phyloP scores from a whole-genome alignment of 352 stramenopile genomes.

The Globisporangium splendens region DNA sequence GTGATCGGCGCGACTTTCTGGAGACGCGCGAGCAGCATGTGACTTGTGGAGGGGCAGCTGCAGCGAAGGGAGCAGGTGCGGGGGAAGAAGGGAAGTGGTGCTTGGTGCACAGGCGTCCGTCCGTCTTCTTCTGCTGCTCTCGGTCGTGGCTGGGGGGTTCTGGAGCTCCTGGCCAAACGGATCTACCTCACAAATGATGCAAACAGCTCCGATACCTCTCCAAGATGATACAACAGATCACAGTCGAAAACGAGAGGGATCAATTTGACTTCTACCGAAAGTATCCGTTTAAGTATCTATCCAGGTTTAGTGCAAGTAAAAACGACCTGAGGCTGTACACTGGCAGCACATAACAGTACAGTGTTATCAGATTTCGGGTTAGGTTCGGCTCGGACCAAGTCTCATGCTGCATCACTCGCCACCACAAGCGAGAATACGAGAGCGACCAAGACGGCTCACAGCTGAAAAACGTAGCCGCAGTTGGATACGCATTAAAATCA shows the following conservation, averaged over 20 bases:
- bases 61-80: slow-evolving; percentile 9
- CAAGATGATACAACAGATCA: not conserved
- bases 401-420: not conserved
- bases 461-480: too few relatives aligned
- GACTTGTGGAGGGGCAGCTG: slow-evolving; percentile 2
- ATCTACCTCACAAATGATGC: slow-evolving; percentile 12
- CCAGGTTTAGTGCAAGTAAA: too few relatives aligned
- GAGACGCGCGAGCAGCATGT: slow-evolving; percentile 52
- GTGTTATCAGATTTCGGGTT: not conserved
- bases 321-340: too few relatives aligned
- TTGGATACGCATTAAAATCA: too few relatives aligned
- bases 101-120: slow-evolving; percentile 11
- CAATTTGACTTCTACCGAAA: too few relatives aligned
- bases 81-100: slow-evolving; percentile 15
- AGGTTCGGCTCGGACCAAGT: not conserved
- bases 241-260: not conserved
- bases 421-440: not conserved
- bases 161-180: slow-evolving; percentile 4
- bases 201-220: slow-evolving; percentile 3
- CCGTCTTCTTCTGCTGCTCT: slow-evolving; percentile 1
- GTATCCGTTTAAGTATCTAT: too few relatives aligned
- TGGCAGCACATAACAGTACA: not conserved
- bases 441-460: too few relatives aligned
- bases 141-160: not conserved
- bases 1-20: slow-evolving; percentile 8